Conservation (phyloP, 192 early-diverging fungal genomes). For the Podila epicladia region DNA sequence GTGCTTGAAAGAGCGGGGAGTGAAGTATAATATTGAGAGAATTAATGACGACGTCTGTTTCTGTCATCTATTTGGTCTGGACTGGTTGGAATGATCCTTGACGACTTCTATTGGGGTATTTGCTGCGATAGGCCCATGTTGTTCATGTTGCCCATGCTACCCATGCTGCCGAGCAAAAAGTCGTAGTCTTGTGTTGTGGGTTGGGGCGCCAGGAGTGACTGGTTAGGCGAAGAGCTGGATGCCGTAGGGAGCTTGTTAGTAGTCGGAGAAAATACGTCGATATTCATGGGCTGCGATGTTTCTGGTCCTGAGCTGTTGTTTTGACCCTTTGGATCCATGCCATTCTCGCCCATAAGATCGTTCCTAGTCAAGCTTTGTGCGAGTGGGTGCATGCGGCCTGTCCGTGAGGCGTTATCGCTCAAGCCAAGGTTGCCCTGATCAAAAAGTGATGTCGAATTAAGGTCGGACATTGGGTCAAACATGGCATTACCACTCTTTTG, state of each 20-base stretch:
- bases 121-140: neutral
- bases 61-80: too few relatives aligned
- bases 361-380: constrained; percentile 29
- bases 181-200: constrained; percentile 12
- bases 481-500: neutral
- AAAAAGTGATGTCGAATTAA: neutral
- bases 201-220: neutral
- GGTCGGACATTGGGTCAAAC: constrained; percentile 6
- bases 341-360: constrained; percentile 12
- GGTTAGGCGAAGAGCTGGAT: constrained; percentile 7
- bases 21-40: too few relatives aligned
- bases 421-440: neutral
- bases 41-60: too few relatives aligned
- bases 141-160: neutral
- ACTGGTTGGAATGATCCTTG: neutral
- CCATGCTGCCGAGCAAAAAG: constrained; percentile 5
- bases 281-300: neutral
- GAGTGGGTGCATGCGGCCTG: constrained; percentile 13
- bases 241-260: neutral
- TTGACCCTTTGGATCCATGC: neutral
- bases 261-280: neutral
- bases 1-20: too few relatives aligned
- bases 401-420: neutral
- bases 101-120: constrained; percentile 8
- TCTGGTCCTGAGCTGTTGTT: neutral